Base-by-base conservation (phyloP, 768 basidiomycete species). In the Termitomyces bulborhizus region DNA sequence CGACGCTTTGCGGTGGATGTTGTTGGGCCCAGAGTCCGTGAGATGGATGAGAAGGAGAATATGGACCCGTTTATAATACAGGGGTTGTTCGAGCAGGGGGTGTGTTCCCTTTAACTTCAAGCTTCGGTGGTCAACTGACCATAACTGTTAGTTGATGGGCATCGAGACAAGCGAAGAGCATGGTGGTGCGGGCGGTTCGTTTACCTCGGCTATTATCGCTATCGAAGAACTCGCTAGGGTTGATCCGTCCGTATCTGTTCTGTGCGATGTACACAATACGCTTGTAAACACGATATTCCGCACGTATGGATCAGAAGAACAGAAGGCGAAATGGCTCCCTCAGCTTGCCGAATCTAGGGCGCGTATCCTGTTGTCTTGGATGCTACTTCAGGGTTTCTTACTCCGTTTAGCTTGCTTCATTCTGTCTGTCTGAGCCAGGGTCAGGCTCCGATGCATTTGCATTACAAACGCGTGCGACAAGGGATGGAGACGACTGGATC, bases 371-470 rank as follows among this genome's bases (percentile, higher is more conserved):
- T 27, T 27, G 51, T 12, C 12, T 18, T 43, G 31, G 36, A 12
- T 50, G 13, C 12, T 26, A 31, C n/a, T 31, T 31, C 18, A 42
- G 27, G 32, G 21, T 29, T 26, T n/a, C n/a, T n/a, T n/a, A n/a
- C 34, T n/a, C 16, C 16, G 15, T 44, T 3, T 60, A 98, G 95
- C 84, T 99, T 36, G 93, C 94, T 3, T 95, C 90, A 3, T 99
- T 99, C 76, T 96, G 93, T 65, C 73, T 99, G 18, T 97, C 94
- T 0, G 97, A 99, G 68, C 74, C 93, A 1, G 86, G 82, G 0
- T 95, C 94, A 8, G 97, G 97, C 2, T 97, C 94, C 5, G 97
- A 99, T 66, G 97, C 97, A 0, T 99, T 99, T 67, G 94, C 96
- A 0, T 76, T 99, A 34, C 92, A 96, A 68, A 94, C 97, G 1